Conservation (phyloP, 768 basidiomycete genomes). For the Cubamyces lactineus region DNA sequence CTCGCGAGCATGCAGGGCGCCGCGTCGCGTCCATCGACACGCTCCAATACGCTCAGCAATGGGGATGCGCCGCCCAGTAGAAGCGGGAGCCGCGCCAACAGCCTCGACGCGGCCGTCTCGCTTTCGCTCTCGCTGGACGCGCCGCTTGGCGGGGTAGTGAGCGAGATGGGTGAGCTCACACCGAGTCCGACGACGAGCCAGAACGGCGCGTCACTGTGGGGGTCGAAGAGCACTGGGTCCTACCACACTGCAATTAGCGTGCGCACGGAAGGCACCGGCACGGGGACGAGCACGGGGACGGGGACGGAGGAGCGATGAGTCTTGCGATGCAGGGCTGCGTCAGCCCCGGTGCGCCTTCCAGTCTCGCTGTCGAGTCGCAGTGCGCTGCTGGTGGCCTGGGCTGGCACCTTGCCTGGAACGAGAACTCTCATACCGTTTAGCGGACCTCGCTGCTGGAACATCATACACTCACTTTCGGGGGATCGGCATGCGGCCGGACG, state of each 20-base stretch:
- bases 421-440: slow-evolving; percentile 8
- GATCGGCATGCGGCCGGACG: slow-evolving; percentile 13
- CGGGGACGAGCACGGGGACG: neutral
- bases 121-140: slow-evolving; percentile 27
- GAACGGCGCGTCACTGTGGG: slow-evolving; percentile 2
- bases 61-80: slow-evolving; percentile 25
- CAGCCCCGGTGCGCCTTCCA: slow-evolving; percentile 1
- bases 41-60: slow-evolving; percentile 32
- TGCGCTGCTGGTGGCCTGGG: neutral
- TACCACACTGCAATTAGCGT: slow-evolving; percentile 12
- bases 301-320: neutral
- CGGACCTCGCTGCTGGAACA: slow-evolving; percentile 1
- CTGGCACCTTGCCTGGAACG: neutral
- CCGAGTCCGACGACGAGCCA: slow-evolving; percentile 22
- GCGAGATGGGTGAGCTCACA: slow-evolving; percentile 19
- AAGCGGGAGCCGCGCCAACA: slow-evolving; percentile 31
- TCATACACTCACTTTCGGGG: slow-evolving; percentile 7
- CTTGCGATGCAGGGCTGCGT: neutral
- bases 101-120: slow-evolving; percentile 31
- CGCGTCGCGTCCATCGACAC: slow-evolving; percentile 33
- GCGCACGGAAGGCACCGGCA: neutral
- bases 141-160: slow-evolving; percentile 6
- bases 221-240: slow-evolving; percentile 18
- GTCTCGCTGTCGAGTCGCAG: neutral
- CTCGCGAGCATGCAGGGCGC: slow-evolving; percentile 28